These are phyloP conservation scores for Paraglomus brasilianum DNA, from an alignment of 192 early-diverging fungal genomes.

Conservation along the genomic window DNA sequence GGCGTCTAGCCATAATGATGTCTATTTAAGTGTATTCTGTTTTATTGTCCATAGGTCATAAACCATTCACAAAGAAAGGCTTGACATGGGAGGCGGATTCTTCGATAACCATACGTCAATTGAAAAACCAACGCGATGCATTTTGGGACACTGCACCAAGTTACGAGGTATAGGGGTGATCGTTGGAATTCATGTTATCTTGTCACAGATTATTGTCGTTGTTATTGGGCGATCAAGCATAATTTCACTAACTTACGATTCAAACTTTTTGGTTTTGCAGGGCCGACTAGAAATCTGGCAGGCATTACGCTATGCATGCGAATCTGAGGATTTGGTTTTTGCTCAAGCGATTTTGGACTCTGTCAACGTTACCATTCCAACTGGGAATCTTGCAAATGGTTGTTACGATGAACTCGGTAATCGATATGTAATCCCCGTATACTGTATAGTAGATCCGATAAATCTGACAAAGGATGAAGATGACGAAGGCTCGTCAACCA, in stretches of 20 bases:
- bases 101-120: constrained; percentile 39
- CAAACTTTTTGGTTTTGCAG: constrained; percentile 20
- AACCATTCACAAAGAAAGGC: constrained; percentile 36
- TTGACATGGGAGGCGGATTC: constrained; percentile 43
- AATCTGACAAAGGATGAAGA: constrained; percentile 44
- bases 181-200: background rate
- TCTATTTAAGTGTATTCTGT: background rate
- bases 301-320: constrained; percentile 61
- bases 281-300: constrained; percentile 78
- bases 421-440: constrained; percentile 64
- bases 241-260: background rate
- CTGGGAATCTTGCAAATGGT: constrained; percentile 69
- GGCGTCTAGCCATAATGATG: background rate
- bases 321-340: constrained; percentile 47
- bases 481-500: constrained; percentile 4
- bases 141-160: constrained; percentile 77
- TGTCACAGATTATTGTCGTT: background rate
- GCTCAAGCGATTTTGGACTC: constrained; percentile 68
- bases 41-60: constrained; percentile 20
- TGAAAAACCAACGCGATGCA: constrained; percentile 54
- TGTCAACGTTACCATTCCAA: constrained; percentile 66
- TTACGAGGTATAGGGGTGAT: constrained; percentile 54
- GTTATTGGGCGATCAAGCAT: background rate
- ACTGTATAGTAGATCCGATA: constrained; percentile 59
- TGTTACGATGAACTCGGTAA: constrained; percentile 79